A percentile compares a stretch with the other conserved stretches of the same genome.
Conservation (phyloP, 2,329 filamentous ascomycete genomes). For the Orbilia blumenaviensis region DNA sequence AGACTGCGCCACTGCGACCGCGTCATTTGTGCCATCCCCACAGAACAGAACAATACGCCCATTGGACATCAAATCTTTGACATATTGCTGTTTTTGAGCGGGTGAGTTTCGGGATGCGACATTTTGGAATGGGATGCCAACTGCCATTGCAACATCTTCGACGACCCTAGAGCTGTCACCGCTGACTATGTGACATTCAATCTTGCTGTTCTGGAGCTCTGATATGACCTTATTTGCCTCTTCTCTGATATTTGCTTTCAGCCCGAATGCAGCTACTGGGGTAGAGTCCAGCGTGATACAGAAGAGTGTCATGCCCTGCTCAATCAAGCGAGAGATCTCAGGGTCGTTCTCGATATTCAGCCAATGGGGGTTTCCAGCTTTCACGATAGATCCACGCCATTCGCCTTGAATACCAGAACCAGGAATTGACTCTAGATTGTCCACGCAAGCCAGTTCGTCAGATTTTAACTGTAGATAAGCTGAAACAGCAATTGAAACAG, state of each 20-base stretch:
- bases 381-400: conserved; percentile 8
- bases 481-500: conserved; percentile 66
- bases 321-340: background rate
- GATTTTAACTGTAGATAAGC: conserved; percentile 60
- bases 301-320: conserved; percentile 60
- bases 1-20: conserved; percentile 75
- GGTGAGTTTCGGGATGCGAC: conserved; percentile 65
- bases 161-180: conserved; percentile 68
- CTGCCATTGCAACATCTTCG: conserved; percentile 62
- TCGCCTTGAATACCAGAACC: conserved; percentile 58
- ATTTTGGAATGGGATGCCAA: conserved; percentile 62
- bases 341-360: conserved; percentile 19
- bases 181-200: conserved; percentile 68
- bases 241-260: conserved; percentile 64
- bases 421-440: conserved; percentile 61
- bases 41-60: conserved; percentile 70
- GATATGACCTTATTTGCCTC: conserved; percentile 64
- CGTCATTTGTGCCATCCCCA: conserved; percentile 83
- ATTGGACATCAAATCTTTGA: conserved; percentile 60
- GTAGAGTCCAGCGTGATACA: conserved; percentile 63
- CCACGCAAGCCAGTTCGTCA: background rate
- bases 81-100: conserved; percentile 67
- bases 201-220: conserved; percentile 63
- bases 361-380: conserved; percentile 49
- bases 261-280: conserved; percentile 65